Percentiles rank a stretch among this genome's conserved stretches.
Evolutionary conservation across 2,329 filamentous ascomycete genomes (phyloP).

Genomic region (Penicillium sp.): DNA sequence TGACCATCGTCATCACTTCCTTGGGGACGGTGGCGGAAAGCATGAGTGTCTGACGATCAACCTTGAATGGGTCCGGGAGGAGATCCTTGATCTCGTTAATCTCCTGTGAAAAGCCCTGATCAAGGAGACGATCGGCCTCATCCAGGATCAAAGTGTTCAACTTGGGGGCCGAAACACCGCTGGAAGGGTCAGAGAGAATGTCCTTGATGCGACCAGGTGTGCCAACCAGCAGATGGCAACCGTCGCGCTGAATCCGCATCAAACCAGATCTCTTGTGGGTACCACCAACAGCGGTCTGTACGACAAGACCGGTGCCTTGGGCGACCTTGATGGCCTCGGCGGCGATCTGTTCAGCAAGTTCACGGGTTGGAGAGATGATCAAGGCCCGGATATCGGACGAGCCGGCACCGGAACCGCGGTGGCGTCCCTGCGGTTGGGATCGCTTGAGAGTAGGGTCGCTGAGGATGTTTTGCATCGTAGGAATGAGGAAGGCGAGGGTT

Average conservation of each 20-base stretch:
- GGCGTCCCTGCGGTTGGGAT: slow-evolving; percentile 11
- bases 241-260: slow-evolving; percentile 65
- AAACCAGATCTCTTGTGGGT: slow-evolving; percentile 75
- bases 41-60: slow-evolving; percentile 84
- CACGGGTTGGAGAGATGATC: slow-evolving; percentile 64
- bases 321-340: slow-evolving; percentile 72
- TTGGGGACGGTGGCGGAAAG: slow-evolving; percentile 92
- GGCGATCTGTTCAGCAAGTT: slow-evolving; percentile 66
- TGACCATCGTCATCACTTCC: slow-evolving; percentile 78
- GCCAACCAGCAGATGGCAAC: slow-evolving; percentile 86
- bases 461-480: slow-evolving; percentile 78
- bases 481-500: slow-evolving; percentile 89
- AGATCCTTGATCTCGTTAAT: slow-evolving; percentile 61
- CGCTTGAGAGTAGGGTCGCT: slow-evolving; percentile 58
- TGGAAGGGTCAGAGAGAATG: slow-evolving; percentile 66
- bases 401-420: slow-evolving; percentile 5
- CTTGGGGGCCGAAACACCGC: slow-evolving; percentile 64
- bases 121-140: slow-evolving; percentile 68
- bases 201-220: slow-evolving; percentile 89
- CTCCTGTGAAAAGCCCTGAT: slow-evolving; percentile 67
- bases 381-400: slow-evolving; percentile 58
- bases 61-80: slow-evolving; percentile 64
- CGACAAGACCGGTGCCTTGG: slow-evolving; percentile 64
- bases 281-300: slow-evolving; percentile 85
- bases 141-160: slow-evolving; percentile 64